Base-by-base conservation (phyloP, 352 stramenopile genomes). In the Globisporangium spinosum region DNA sequence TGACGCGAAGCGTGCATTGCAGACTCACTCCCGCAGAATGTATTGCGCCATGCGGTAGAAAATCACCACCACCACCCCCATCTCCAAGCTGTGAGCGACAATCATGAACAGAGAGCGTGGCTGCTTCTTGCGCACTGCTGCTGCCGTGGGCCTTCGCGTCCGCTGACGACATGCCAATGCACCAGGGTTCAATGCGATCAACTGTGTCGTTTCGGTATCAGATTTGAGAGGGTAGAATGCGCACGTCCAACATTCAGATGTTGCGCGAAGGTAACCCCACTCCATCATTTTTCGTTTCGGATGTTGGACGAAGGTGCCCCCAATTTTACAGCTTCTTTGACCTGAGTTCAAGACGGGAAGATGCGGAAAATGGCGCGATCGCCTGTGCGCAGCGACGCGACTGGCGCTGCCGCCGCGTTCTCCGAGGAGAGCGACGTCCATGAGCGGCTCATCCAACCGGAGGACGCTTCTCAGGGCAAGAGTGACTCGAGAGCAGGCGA, bases 391-490 rank as follows among this genome's bases (percentile, higher is more conserved):
- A 23, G 32, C n/a, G 56, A 62, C n/a, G n/a, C 32, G 15, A 34
- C 13, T 43, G 55, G 35, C 9, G 32, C 27, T 25, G 34, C 49
- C 4, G 64, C 45, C 55, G 73, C 43, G 25, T 67, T 65, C 43
- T 15, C 60, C 15, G 56, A 62, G 22, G 72, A 70, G 22, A 60
- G 66, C 43, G 78, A 87, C 38, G 80, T 82, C 54, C 75, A 57
- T 56, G 80, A 89, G 71, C 75, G 72, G 9, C 72, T 89, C 55
- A 70, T 89, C n/a, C 75, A 69, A 20, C 27, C 53, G 13, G 27
- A 15, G 1, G 9, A 20, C 6, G 3, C 20, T 2, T 35, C 64
- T 22, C 65, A 64, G 22, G 58, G 64, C 6, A 62, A 47, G 32
- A 43, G 20, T 8, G 22, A 38, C 22, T 45, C 23, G 54, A 22